These are phyloP conservation scores for Cercospora nicotianae DNA, from an alignment of 2,329 filamentous ascomycete species.

Conservation along the genomic window DNA sequence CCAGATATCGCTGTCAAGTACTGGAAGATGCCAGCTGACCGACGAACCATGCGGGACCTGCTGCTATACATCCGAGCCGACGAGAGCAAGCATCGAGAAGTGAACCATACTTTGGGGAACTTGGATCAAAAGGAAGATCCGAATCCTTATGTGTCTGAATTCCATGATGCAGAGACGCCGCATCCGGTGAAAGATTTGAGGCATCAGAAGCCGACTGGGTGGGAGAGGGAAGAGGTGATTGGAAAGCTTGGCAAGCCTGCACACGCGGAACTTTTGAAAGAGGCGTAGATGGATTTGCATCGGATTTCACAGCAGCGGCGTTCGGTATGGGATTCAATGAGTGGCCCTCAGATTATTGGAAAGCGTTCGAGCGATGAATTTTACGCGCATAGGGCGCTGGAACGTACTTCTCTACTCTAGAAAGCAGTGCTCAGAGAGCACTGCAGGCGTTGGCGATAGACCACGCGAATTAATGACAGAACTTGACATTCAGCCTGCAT, in stretches of 20 bases:
- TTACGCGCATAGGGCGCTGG: background rate
- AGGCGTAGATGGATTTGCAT: background rate
- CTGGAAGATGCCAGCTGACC: constrained; percentile 88
- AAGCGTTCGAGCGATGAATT: background rate
- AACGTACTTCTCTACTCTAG: background rate
- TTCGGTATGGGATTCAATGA: background rate
- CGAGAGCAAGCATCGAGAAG: constrained; percentile 77
- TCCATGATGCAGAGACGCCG: constrained; percentile 65
- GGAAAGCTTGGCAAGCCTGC: background rate
- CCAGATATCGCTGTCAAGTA: constrained; percentile 89
- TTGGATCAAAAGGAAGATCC: constrained; percentile 81
- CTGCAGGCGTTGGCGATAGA: background rate
- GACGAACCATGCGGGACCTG: constrained; percentile 80
- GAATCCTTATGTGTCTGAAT: constrained; percentile 86
- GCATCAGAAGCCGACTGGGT: constrained; percentile 69
- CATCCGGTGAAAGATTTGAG: constrained; percentile 70
- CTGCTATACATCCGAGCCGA: constrained; percentile 87
- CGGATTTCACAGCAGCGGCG: background rate
- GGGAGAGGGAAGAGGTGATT: constrained; percentile 81
- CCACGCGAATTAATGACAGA: background rate
- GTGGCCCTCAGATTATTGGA: background rate
- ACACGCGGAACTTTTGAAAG: background rate
- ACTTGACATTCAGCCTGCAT: background rate
- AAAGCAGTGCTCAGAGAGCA: background rate
- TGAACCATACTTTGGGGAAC: constrained; percentile 93